Evolutionary conservation across 73 alveolate species (phyloP).

Genomic region (Tetrahymena thermophila): DNA sequence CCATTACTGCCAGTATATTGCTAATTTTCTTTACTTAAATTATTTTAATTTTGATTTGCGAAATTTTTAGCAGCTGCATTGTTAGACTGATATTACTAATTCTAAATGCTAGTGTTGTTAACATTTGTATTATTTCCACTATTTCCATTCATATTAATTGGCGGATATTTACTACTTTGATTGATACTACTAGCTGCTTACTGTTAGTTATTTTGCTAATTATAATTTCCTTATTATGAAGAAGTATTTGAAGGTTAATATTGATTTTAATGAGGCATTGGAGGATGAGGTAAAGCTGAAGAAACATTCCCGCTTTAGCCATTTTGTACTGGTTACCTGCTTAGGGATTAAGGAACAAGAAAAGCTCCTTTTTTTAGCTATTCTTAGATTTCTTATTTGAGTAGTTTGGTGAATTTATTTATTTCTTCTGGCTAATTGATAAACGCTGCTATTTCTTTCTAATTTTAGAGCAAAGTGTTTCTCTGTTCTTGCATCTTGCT

Average conservation of each 20-base stretch:
- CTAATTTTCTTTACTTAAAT: not conserved
- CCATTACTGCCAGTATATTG: not conserved
- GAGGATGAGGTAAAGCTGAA: not conserved
- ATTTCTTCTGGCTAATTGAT: not conserved
- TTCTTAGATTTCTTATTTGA: not conserved
- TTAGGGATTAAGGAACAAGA: not conserved
- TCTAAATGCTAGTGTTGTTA: too few relatives aligned
- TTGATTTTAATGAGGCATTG: not conserved
- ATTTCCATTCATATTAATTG: too few relatives aligned
- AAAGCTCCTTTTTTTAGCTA: not conserved
- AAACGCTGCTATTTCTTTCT: not conserved
- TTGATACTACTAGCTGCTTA: not conserved
- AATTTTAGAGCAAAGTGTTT: not conserved
- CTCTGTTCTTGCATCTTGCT: not conserved
- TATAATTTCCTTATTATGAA: too few relatives aligned
- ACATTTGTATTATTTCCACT: too few relatives aligned
- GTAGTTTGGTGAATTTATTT: not conserved
- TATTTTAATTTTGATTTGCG: too few relatives aligned
- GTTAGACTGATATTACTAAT: too few relatives aligned
- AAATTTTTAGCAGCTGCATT: too few relatives aligned
- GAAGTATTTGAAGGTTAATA: not conserved
- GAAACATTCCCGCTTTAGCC: not conserved
- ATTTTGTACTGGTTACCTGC: not conserved
- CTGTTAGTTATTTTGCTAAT: not conserved
- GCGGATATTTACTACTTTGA: too few relatives aligned